Evolutionary conservation across 257 asterid genomes (phyloP).

Genomic region (Ligustrum vulgare): DNA sequence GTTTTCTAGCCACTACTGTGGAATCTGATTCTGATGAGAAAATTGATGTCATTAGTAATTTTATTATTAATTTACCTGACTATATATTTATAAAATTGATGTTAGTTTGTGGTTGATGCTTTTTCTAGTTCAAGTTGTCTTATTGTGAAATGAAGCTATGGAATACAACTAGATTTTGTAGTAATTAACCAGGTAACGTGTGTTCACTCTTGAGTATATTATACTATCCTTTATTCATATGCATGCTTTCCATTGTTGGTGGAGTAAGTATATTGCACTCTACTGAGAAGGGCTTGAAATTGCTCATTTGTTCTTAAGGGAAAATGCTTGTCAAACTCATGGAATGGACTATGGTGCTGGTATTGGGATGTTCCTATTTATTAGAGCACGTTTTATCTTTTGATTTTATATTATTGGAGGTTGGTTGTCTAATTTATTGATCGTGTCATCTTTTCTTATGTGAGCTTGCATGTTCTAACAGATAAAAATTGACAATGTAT

Average conservation of each 20-base stretch:
- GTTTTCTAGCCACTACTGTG: slow-evolving; percentile 91
- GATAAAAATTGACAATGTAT: slow-evolving; percentile 23
- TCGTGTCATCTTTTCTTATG: background rate
- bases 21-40: slow-evolving; percentile 83
- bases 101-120: background rate
- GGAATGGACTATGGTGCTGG: slow-evolving; percentile 88
- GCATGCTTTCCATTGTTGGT: background rate
- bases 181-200: too few relatives aligned
- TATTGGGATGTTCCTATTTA: slow-evolving; percentile 84
- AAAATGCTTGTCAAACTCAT: slow-evolving; percentile 81
- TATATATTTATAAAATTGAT: background rate
- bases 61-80: background rate
- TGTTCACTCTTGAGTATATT: too few relatives aligned
- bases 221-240: slow-evolving; percentile 12
- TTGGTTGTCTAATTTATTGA: slow-evolving; percentile 9
- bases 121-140: background rate
- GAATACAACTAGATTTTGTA: too few relatives aligned
- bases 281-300: slow-evolving; percentile 21
- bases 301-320: slow-evolving; percentile 45
- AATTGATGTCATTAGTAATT: slow-evolving; percentile 77
- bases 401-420: background rate
- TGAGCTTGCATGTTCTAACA: slow-evolving; percentile 5
- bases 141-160: too few relatives aligned
- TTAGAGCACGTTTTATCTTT: slow-evolving; percentile 55
- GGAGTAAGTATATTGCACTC: background rate